Evolutionary conservation across 1,284 basidiomycete species (phyloP).

Genomic region (Ceratorhiza oryzae-sativae): DNA sequence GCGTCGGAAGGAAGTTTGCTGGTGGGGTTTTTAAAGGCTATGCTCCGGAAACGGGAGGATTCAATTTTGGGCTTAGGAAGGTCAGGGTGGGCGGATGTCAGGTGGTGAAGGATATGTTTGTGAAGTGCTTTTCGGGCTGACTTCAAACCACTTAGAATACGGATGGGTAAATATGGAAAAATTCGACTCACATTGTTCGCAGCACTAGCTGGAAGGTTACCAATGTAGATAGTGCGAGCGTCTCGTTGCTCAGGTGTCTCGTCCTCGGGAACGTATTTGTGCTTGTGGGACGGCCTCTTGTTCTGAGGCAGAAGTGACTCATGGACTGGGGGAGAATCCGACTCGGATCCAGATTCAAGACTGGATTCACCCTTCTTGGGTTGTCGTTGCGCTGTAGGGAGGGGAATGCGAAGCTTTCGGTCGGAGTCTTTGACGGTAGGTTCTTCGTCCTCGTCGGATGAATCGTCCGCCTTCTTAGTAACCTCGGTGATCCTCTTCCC

Average conservation of each 20-base stretch:
- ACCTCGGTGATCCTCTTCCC: constrained; percentile 19
- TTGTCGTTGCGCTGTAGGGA: neutral
- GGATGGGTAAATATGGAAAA: neutral
- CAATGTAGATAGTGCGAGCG: constrained; percentile 89
- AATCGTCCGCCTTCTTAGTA: neutral
- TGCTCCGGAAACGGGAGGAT: constrained; percentile 88
- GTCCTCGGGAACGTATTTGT: constrained; percentile 61
- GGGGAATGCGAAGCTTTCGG: constrained; percentile 37
- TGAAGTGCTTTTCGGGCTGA: constrained; percentile 66
- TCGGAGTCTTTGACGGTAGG: constrained; percentile 37
- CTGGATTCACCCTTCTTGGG: constrained; percentile 37
- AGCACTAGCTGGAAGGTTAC: constrained; percentile 83
- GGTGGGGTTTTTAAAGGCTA: constrained; percentile 84
- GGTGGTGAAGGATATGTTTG: constrained; percentile 68
- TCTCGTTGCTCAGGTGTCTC: constrained; percentile 78
- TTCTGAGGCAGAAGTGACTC: constrained; percentile 49
- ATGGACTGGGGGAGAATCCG: constrained; percentile 49
- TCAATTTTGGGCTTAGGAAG: constrained; percentile 71
- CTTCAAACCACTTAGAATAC: constrained; percentile 46
- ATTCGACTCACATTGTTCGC: constrained; percentile 71
- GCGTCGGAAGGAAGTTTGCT: constrained; percentile 62
- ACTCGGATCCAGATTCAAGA: constrained; percentile 35
- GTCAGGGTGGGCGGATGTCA: constrained; percentile 58
- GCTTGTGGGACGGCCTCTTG: constrained; percentile 45
- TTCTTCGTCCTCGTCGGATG: constrained; percentile 34